Evolutionary conservation across 441 rosid genomes (phyloP), one percentile per base, ranked within the genome.

Genomic region (Omphalea diandra): DNA sequence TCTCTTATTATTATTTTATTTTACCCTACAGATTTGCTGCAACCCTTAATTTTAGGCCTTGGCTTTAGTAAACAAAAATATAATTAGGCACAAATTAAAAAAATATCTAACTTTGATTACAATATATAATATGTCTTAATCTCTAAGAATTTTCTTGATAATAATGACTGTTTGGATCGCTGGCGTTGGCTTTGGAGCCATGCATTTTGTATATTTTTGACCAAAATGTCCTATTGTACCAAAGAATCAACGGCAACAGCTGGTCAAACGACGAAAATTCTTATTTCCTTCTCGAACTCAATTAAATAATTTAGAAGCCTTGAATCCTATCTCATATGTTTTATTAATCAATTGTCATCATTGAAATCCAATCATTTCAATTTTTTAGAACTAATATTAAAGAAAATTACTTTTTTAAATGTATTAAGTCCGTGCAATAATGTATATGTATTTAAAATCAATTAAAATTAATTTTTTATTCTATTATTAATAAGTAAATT

Each of bases 211-310:
- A 65, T 27, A 71, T 40, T 74, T 64, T 72, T 71, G 62, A 70
- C 79, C 36, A 50, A 18, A 29, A 47, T 5, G 3, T 8, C 71
- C 71, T 61, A 71, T 75, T 61, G 27, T 1, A 17, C 33, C 58
- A 38, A 49, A 74, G 80, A 58, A 73, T 59, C 70, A 36, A 67
- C 53, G 75, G 41, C 56, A 57, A 10, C 40, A 57, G 7, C 40
- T 3, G 7, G 72, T 75, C 82, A 81, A 75, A 80, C 68, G 31
- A 31, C 14, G 46, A 22, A 58, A 32, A 41, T 17, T 53, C 38
- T 63, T 3, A n/a, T n/a, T n/a, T n/a, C n/a, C n/a, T n/a, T n/a
- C n/a, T n/a, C n/a, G n/a, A n/a, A n/a, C n/a, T n/a, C n/a, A n/a
- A n/a, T n/a, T n/a, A n/a, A n/a, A n/a, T n/a, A n/a, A n/a, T n/a